Evolutionary conservation across 2,329 filamentous ascomycete species (phyloP), one percentile per base, ranked within the genome.

Genomic region (Alternaria arbusti): DNA sequence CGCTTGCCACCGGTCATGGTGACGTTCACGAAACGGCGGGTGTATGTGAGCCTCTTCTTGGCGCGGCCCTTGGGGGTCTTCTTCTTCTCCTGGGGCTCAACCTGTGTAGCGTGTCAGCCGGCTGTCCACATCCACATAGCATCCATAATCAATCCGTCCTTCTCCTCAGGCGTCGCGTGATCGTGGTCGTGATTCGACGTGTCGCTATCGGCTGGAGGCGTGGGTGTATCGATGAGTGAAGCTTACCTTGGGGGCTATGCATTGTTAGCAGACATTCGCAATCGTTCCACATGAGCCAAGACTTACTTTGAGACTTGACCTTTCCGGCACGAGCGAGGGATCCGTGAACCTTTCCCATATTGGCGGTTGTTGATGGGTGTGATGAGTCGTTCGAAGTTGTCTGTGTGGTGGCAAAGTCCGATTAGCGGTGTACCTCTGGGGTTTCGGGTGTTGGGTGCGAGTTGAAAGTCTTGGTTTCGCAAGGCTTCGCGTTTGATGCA

Each of bases 1-100:
- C 95, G 89, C 94, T 98, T 98, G 87, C 95, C 95, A 84, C 94
- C 94, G 74, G 94, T 96, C 86, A 97, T 89, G 81, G 93, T 96
- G 82, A 98, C 94, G 86, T 98, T 97, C 78, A 98, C 94, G 88
- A 98, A 98, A 81, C 95, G 94, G 84, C 95, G 92, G 78, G 93
- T 97, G 90, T 97, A 97, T 84, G 89, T 90, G 83, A 96, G 90
- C 81, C 95, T 90, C 94, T 98, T 98, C 87, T 96, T 93, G 78
- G 95, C 95, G 82, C 95, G 94, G 82, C 95, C 95, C 90, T 97
- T 97, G 82, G 95, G 94, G 78, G 86, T 88, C 92, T 98, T 97
- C 86, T 92, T 87, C 91, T 97, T 97, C 91, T 97, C 94, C 86
- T 94, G 91, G 64, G 88, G 85, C 86, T 96, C 92, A 84, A 95